Percentiles rank a stretch among this genome's conserved stretches.
These are phyloP conservation scores for Ceratocystis cacaofunesta DNA, from an alignment of 2,329 filamentous ascomycete species.

Conservation along the genomic window DNA sequence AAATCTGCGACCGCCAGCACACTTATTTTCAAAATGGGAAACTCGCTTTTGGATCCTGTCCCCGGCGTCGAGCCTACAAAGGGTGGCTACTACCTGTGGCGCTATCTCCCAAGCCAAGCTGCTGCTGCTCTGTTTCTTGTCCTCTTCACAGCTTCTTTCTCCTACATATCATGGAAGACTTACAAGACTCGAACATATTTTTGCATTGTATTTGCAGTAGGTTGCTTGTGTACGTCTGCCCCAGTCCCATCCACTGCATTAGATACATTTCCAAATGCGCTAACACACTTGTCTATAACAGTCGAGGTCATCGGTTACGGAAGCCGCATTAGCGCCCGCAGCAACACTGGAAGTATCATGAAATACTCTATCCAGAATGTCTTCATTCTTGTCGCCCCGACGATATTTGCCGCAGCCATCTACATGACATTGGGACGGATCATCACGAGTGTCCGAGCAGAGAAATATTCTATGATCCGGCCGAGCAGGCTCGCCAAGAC, in stretches of 20 bases:
- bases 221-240: slow-evolving; percentile 32
- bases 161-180: neutral
- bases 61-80: neutral
- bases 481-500: slow-evolving; percentile 34
- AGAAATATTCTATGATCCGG: slow-evolving; percentile 24
- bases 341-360: slow-evolving; percentile 23
- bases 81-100: neutral
- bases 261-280: neutral
- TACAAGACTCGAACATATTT: slow-evolving; percentile 9
- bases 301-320: slow-evolving; percentile 22
- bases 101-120: neutral
- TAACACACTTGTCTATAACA: slow-evolving; percentile 19
- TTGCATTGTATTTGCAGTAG: slow-evolving; percentile 31
- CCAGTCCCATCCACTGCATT: neutral
- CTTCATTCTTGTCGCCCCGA: slow-evolving; percentile 33
- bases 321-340: slow-evolving; percentile 17
- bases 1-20: neutral
- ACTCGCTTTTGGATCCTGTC: neutral
- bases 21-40: neutral
- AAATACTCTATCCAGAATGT: slow-evolving; percentile 31
- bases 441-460: slow-evolving; percentile 27
- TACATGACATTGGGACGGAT: slow-evolving; percentile 37
- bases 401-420: slow-evolving; percentile 34
- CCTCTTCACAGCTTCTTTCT: neutral
- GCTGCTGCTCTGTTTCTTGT: neutral